A percentile compares a stretch with the other conserved stretches of the same genome.
Conservation (phyloP, 768 basidiomycete genomes). For the Baorangia bicolor region DNA sequence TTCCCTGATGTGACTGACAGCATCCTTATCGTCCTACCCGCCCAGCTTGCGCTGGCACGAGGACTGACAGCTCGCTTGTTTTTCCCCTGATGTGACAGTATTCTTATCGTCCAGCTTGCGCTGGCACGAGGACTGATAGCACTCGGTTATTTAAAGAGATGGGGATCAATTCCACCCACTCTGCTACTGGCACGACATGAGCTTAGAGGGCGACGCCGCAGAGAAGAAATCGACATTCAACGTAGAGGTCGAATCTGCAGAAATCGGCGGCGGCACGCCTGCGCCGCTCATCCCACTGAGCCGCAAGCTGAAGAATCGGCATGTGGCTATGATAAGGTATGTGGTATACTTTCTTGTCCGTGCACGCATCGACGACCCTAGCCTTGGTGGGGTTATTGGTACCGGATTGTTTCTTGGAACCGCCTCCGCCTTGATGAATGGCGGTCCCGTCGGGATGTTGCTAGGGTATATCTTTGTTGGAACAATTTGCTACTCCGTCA, state of each 20-base stretch:
- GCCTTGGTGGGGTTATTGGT: slow-evolving; percentile 38
- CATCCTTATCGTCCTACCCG: background rate
- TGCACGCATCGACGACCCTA: background rate
- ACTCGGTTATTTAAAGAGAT: slow-evolving; percentile 1
- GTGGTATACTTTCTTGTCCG: background rate
- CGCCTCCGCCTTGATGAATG: slow-evolving; percentile 30
- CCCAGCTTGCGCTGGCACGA: background rate
- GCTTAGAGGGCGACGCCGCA: background rate
- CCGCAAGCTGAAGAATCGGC: slow-evolving; percentile 28
- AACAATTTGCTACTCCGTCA: slow-evolving; percentile 32
- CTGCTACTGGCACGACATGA: background rate
- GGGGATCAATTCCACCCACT: background rate
- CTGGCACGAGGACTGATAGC: background rate
- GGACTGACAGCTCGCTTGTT: background rate
- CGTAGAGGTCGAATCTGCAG: background rate
- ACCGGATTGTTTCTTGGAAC: slow-evolving; percentile 33
- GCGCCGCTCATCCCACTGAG: background rate
- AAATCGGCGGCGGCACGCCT: background rate
- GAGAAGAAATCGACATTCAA: background rate
- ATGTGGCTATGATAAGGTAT: slow-evolving; percentile 30
- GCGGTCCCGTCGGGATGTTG: slow-evolving; percentile 44
- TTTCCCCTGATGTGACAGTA: no score
- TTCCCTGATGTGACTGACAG: no score
- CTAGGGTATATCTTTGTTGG: slow-evolving; percentile 39
- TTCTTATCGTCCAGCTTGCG: background rate